Conservation (phyloP, 2,329 filamentous ascomycete genomes). For the Torrubiella hemipterigena region DNA sequence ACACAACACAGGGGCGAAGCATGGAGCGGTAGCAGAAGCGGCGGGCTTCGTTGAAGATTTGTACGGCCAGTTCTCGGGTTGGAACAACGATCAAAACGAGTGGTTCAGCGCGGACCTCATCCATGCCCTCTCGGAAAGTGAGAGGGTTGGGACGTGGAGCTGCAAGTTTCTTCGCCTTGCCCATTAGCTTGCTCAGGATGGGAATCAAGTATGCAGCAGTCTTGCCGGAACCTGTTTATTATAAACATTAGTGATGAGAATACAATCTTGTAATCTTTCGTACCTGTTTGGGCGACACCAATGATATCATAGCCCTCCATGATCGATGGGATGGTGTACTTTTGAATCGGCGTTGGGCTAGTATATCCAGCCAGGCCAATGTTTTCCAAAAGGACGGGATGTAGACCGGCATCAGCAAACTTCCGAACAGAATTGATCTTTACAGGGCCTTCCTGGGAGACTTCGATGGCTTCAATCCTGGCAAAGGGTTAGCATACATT, state of each 20-base stretch:
- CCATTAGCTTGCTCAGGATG: constrained; percentile 83
- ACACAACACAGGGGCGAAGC: constrained; percentile 82
- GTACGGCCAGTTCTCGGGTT: constrained; percentile 79
- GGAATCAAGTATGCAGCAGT: constrained; percentile 88
- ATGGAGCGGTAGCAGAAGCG: constrained; percentile 91
- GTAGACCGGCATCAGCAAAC: constrained; percentile 70
- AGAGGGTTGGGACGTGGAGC: constrained; percentile 60
- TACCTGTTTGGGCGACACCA: constrained; percentile 86
- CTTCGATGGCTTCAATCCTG: constrained; percentile 42
- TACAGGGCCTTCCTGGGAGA: constrained; percentile 43
- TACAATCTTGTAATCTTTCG: background rate
- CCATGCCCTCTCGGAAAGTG: constrained; percentile 36
- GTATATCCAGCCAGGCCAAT: constrained; percentile 60
- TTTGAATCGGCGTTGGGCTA: constrained; percentile 75
- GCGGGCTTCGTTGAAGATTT: constrained; percentile 90
- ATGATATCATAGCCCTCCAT: constrained; percentile 69
- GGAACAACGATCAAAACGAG: constrained; percentile 77
- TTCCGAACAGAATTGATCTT: constrained; percentile 37
- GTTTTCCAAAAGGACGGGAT: constrained; percentile 74
- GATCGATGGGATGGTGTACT: constrained; percentile 72
- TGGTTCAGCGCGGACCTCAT: constrained; percentile 63
- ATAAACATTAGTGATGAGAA: no score
- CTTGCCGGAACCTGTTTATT: constrained; percentile 75
- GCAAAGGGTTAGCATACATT: constrained; percentile 11
- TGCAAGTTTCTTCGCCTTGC: constrained; percentile 80